Evolutionary conservation across 768 basidiomycete species (phyloP).

Genomic region (Russula emetica): DNA sequence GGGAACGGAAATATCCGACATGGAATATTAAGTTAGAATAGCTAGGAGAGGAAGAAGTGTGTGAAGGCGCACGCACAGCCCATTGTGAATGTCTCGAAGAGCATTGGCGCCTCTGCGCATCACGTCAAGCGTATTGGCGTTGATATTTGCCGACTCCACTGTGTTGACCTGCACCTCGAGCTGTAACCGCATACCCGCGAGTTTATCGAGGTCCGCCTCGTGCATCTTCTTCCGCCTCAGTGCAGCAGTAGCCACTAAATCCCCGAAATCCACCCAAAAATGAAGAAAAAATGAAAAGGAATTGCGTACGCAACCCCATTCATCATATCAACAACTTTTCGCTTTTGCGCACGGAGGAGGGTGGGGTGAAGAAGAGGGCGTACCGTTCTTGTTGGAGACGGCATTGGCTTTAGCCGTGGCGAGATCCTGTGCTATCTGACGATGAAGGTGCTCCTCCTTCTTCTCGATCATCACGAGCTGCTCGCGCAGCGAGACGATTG

Average conservation of each 20-base stretch:
- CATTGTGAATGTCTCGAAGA: slow-evolving; percentile 83
- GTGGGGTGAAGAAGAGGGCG: slow-evolving; percentile 32
- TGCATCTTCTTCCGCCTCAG: slow-evolving; percentile 89
- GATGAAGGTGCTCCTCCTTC: slow-evolving; percentile 96
- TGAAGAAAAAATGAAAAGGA: background rate
- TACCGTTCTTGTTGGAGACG: slow-evolving; percentile 88
- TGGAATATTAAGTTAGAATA: background rate
- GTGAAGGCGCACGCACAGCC: slow-evolving; percentile 57
- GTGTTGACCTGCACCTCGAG: slow-evolving; percentile 97
- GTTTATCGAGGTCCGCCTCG: slow-evolving; percentile 80
- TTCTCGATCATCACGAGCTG: slow-evolving; percentile 97
- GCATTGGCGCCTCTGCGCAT: slow-evolving; percentile 96
- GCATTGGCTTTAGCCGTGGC: slow-evolving; percentile 92
- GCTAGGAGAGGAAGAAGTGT: too few relatives aligned
- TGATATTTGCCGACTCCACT: slow-evolving; percentile 94
- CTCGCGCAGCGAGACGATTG: slow-evolving; percentile 88
- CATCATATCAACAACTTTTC: background rate
- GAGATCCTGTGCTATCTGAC: slow-evolving; percentile 92
- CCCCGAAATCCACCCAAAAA: background rate
- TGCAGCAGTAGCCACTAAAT: slow-evolving; percentile 78
- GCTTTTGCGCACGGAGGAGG: background rate
- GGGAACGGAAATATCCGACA: background rate
- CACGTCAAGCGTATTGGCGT: slow-evolving; percentile 93
- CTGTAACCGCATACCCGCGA: slow-evolving; percentile 82
- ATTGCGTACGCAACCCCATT: background rate